phyloP scores from a whole-genome alignment of 2,329 filamentous ascomycete genomes.

The Phaeosphaeriaceae sp. region DNA sequence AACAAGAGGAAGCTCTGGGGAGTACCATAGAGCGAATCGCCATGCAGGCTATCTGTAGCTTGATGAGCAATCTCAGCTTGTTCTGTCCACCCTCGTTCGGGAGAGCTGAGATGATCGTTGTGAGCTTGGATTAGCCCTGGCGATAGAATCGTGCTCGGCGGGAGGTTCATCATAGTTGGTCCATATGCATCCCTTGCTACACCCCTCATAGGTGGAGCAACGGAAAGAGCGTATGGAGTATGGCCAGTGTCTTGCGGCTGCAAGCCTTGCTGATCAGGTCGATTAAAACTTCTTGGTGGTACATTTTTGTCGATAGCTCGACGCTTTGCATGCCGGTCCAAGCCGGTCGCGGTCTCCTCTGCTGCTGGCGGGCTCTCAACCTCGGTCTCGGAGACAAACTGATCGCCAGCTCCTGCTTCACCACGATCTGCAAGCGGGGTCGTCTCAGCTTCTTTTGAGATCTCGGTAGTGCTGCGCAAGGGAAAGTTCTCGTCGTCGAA shows the following conservation, averaged over 20 bases:
- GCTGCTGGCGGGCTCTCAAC: neutral
- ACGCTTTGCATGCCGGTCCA: neutral
- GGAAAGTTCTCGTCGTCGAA: slow-evolving; percentile 30
- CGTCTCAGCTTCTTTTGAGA: neutral
- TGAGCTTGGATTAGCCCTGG: neutral
- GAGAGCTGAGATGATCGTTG: neutral
- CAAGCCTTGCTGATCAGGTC: neutral
- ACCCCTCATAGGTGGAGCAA: neutral
- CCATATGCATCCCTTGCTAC: neutral
- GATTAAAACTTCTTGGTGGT: neutral
- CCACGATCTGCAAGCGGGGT: neutral
- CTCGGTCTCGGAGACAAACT: neutral
- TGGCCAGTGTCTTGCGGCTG: neutral
- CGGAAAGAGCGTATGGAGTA: neutral
- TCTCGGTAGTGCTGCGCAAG: neutral
- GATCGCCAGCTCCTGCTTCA: neutral
- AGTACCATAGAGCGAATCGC: neutral
- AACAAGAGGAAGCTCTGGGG: neutral
- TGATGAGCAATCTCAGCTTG: neutral
- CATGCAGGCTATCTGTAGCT: neutral
- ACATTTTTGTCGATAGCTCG: neutral
- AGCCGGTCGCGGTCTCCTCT: neutral
- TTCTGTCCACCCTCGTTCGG: neutral
- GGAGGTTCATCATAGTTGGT: neutral
- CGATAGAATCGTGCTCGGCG: neutral